phyloP scores from a whole-genome alignment of 495 filamentous ascomycete genomes.

The Xylaria nigripes region DNA sequence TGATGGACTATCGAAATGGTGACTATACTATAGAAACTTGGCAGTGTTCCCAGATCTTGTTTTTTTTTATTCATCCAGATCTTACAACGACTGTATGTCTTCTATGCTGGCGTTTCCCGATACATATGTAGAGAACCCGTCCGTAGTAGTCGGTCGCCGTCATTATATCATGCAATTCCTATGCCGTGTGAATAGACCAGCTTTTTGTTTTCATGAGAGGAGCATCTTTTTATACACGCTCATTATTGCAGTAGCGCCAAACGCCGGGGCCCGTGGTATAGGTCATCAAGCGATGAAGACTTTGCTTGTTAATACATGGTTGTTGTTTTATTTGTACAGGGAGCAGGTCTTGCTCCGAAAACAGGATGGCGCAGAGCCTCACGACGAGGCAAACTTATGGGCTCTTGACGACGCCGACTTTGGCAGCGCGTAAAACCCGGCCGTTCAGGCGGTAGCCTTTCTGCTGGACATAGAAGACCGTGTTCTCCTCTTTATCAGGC shows the following conservation, averaged over 20 bases:
- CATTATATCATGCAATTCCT: background rate
- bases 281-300: conserved; percentile 12
- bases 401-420: conserved; percentile 83
- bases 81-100: conserved; percentile 9
- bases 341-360: conserved; percentile 4
- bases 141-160: conserved; percentile 8
- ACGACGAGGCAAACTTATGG: conserved; percentile 24
- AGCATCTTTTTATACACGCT: conserved; percentile 38
- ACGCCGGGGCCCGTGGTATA: conserved; percentile 21
- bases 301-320: conserved; percentile 19
- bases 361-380: background rate
- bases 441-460: conserved; percentile 93
- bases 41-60: background rate
- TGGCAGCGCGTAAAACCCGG: conserved; percentile 78
- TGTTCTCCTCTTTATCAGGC: conserved; percentile 77
- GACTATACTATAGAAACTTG: background rate
- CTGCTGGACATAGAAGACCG: conserved; percentile 84
- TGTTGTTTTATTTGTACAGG: conserved; percentile 20
- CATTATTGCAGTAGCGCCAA: conserved; percentile 22
- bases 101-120: conserved; percentile 4
- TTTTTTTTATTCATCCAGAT: background rate
- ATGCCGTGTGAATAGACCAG: conserved; percentile 13
- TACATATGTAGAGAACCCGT: conserved; percentile 11
- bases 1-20: background rate
- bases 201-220: conserved; percentile 39